These are phyloP conservation scores for Ophiostoma sp. DNA, from an alignment of 2,329 filamentous ascomycete genomes.

Conservation along the genomic window DNA sequence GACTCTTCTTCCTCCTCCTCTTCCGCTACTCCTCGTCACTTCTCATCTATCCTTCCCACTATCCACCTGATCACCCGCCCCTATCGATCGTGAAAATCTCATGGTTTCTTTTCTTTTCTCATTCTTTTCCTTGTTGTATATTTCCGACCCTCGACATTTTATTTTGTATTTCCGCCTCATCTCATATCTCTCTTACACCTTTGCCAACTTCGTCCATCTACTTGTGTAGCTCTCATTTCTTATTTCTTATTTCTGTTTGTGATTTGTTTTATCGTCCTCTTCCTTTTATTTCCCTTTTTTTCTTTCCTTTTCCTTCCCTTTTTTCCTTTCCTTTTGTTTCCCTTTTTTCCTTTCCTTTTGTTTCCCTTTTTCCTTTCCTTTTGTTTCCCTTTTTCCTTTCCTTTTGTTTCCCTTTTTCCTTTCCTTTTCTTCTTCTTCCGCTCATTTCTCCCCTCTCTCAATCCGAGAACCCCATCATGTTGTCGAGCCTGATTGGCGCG, in stretches of 20 bases:
- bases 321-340: background rate
- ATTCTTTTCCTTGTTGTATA: background rate
- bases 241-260: background rate
- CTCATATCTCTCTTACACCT: background rate
- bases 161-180: background rate
- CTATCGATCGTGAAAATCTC: background rate
- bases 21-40: background rate
- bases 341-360: too few species aligned
- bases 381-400: too few species aligned
- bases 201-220: background rate
- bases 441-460: background rate
- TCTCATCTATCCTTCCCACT: background rate
- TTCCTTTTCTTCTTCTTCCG: background rate
- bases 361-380: background rate
- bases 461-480: background rate
- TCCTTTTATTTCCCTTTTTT: too few species aligned
- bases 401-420: background rate
- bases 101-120: background rate
- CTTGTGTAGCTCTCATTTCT: background rate
- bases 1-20: background rate
- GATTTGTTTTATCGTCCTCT: background rate
- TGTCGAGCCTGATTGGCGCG: constrained; percentile 7
- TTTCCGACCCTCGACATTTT: background rate
- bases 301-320: too few species aligned
- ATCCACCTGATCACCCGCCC: constrained; percentile 6